Base-by-base conservation (phyloP, 1,284 basidiomycete species). In the Leccinum cinnamomeum region DNA sequence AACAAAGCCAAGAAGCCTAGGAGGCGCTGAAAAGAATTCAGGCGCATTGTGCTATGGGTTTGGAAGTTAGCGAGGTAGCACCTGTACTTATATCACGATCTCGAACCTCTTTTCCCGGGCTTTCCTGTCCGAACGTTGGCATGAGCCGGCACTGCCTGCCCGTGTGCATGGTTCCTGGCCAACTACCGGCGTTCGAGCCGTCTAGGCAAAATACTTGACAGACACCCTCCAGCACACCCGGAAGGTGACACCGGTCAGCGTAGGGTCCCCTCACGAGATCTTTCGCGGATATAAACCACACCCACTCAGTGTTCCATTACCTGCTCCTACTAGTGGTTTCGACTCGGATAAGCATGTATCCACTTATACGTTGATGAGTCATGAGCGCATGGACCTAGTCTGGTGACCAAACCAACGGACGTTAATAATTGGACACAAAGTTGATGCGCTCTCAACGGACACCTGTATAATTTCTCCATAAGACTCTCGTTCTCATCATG, bases 1-100 rank as follows among this genome's bases (percentile, higher is more conserved):
- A 64, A 5, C 2, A 70, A 14, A 11, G 51, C 37, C 2, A 70
- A 44, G 33, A 64, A 37, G 25, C 54, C 18, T 2, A 66, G 35
- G 18, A 64, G 18, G 35, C 11, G 28, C 35, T 37, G 66, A 18
- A 63, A 53, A n/a, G 25, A n/a, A 53, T 2, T 20, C 20, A 20
- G n/a, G n/a, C n/a, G n/a, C n/a, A n/a, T n/a, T n/a, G n/a, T n/a
- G n/a, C 23, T 18, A 56, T 16, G 25, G 12, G 3, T 18, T 28
- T 51, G 12, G 12, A n/a, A 3, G 23, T 57, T 3, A 18, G n/a
- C 41, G 5, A 44, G 41, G 59, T 58, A 3, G 39, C 39, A 41
- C 16, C 39, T n/a, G 3, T 41, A 41, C 16, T 41, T 41, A n/a
- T 41, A 41, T 41, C 39, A n/a, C 39, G 37, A 16, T 39, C 37